Evolutionary conservation across 2,329 filamentous ascomycete species (phyloP).

Genomic region (Neofusicoccum laricinum): DNA sequence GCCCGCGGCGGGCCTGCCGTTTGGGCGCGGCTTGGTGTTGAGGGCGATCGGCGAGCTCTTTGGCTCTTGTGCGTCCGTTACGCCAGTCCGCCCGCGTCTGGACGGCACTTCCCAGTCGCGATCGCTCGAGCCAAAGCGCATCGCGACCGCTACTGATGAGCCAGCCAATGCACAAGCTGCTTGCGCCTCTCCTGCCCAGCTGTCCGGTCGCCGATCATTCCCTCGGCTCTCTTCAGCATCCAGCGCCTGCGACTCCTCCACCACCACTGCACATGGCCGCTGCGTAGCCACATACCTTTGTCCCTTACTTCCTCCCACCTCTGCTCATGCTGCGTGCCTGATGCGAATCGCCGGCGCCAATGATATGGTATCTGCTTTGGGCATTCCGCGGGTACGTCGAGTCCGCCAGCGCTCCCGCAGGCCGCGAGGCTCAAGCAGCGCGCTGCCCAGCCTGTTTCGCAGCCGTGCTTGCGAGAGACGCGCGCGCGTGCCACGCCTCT

Average conservation of each 20-base stretch:
- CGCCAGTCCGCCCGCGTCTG: neutral
- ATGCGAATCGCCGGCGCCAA: constrained; percentile 27
- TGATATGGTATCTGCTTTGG: constrained; percentile 78
- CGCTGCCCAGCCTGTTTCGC: neutral
- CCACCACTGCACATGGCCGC: constrained; percentile 8
- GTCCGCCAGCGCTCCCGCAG: neutral
- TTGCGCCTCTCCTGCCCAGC: constrained; percentile 6
- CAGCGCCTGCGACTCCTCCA: neutral
- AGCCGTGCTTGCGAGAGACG: neutral
- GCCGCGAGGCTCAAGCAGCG: neutral
- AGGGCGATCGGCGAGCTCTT: neutral
- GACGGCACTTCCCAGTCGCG: constrained; percentile 12
- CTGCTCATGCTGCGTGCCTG: constrained; percentile 9
- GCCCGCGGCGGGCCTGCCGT: no score
- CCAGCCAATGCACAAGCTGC: constrained; percentile 13
- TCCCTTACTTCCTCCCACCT: constrained; percentile 12
- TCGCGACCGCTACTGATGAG: constrained; percentile 1
- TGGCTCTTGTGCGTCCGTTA: constrained; percentile 5
- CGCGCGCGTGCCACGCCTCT: neutral
- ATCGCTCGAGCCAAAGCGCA: constrained; percentile 9
- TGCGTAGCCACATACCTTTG: constrained; percentile 5
- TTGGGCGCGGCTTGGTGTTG: neutral
- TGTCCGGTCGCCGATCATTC: constrained; percentile 9
- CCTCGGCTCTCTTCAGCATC: neutral
- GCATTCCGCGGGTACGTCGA: constrained; percentile 68